These are phyloP conservation scores for Eucalyptus regnans DNA, from an alignment of 345 rosid species.

Conservation along the genomic window DNA sequence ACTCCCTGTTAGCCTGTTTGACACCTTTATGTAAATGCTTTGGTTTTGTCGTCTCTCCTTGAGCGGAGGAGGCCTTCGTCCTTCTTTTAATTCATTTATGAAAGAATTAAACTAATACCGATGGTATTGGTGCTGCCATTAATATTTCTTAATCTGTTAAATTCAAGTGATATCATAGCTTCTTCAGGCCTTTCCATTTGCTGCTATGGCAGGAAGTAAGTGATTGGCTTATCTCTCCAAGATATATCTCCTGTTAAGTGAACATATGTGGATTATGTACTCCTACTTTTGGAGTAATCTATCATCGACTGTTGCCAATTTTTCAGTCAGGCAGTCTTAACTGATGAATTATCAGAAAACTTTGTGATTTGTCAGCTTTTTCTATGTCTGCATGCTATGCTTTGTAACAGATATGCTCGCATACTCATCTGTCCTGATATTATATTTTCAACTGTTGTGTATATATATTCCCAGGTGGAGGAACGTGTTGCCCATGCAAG, in stretches of 20 bases:
- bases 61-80: not conserved
- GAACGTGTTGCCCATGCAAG: slow-evolving; percentile 76
- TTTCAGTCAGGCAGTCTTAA: not conserved
- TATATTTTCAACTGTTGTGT: not conserved
- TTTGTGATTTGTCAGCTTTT: not conserved
- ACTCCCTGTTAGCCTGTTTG: not conserved
- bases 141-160: not conserved
- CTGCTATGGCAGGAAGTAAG: not conserved
- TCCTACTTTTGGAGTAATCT: not conserved
- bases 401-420: not conserved
- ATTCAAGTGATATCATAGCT: not conserved
- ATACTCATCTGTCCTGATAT: not conserved
- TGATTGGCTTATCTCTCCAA: not conserved
- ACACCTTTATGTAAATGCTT: not conserved
- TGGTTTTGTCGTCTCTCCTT: not conserved
- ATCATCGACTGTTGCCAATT: not conserved
- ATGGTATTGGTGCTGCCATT: not conserved
- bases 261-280: not conserved
- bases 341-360: not conserved
- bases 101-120: not conserved
- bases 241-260: not conserved
- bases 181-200: not conserved
- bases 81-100: not conserved
- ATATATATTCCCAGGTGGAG: slow-evolving; percentile 36
- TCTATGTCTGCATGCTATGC: not conserved